A percentile compares a stretch with the other conserved stretches of the same genome.
Conservation (phyloP, 2,329 filamentous ascomycete genomes). For the Metarhizium anisopliae region DNA sequence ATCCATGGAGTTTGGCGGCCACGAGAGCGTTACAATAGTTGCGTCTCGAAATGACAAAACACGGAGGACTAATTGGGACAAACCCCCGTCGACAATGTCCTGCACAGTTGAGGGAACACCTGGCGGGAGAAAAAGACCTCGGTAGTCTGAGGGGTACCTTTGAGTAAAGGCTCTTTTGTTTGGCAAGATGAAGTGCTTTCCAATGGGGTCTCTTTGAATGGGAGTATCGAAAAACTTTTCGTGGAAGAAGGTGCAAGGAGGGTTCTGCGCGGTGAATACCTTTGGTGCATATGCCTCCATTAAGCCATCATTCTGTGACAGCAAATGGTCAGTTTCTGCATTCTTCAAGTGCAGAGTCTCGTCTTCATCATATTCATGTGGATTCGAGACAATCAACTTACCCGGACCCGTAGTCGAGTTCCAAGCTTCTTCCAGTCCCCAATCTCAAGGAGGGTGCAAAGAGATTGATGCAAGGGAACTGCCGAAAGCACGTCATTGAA, state of each 20-base stretch:
- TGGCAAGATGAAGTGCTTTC: slow-evolving; percentile 1
- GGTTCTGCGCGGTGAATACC: not conserved
- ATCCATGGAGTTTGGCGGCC: slow-evolving; percentile 5
- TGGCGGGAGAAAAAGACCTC: not conserved
- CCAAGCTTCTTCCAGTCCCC: slow-evolving; percentile 8
- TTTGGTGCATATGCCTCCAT: slow-evolving; percentile 7
- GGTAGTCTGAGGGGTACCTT: not conserved
- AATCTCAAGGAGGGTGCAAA: slow-evolving; percentile 5
- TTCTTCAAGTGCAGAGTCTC: not conserved
- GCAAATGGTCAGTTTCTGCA: not conserved
- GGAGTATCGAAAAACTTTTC: not conserved
- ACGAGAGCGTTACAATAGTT: slow-evolving; percentile 4
- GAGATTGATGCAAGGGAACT: slow-evolving; percentile 1
- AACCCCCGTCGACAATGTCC: slow-evolving; percentile 5
- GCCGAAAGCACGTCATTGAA: slow-evolving; percentile 9
- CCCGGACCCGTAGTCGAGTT: slow-evolving; percentile 4
- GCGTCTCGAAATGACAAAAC: slow-evolving; percentile 4
- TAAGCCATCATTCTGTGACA: slow-evolving; percentile 2
- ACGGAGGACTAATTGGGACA: slow-evolving; percentile 5
- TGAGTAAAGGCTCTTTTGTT: slow-evolving; percentile 6
- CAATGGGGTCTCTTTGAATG: slow-evolving; percentile 3
- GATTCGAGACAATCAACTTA: not conserved
- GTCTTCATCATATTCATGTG: not conserved
- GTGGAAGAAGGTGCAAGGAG: slow-evolving; percentile 5
- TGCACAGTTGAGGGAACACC: slow-evolving; percentile 1